Conservation (phyloP, 768 basidiomycete species). For the Plicaturopsis crispa region DNA sequence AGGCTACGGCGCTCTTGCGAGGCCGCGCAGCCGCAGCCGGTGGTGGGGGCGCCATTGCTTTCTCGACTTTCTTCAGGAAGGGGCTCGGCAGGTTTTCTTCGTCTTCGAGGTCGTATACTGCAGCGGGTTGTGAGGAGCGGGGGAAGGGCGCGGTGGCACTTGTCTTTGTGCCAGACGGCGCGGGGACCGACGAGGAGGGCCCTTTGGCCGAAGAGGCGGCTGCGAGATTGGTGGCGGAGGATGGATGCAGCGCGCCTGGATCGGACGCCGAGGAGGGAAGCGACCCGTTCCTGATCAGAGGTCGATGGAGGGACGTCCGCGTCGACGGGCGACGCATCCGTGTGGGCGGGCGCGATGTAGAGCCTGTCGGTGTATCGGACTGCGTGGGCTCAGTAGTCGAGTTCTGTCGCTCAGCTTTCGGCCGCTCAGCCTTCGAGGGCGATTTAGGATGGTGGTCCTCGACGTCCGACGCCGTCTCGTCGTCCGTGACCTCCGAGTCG, state of each 20-base stretch:
- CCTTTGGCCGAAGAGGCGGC: constrained; percentile 7
- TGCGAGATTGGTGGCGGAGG: constrained; percentile 10
- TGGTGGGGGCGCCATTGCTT: constrained; percentile 19
- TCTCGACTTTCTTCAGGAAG: constrained; percentile 57
- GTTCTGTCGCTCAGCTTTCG: constrained; percentile 18
- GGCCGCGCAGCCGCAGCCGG: constrained; percentile 19
- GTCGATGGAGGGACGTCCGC: constrained; percentile 28
- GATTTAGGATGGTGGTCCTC: constrained; percentile 36
- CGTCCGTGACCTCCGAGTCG: constrained; percentile 21
- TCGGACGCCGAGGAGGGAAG: constrained; percentile 33
- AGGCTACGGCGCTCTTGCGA: constrained; percentile 42
- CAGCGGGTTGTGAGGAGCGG: constrained; percentile 18
- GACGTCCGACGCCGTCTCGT: constrained; percentile 15
- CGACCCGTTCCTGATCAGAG: too few species aligned
- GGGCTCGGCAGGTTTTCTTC: constrained; percentile 85
- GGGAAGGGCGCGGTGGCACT: constrained; percentile 18
- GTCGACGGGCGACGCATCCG: constrained; percentile 53
- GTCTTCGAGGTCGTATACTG: constrained; percentile 63
- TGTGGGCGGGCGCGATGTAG: constrained; percentile 29
- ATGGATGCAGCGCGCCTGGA: constrained; percentile 21
- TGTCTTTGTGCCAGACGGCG: constrained; percentile 11
- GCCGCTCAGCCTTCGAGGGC: constrained; percentile 36
- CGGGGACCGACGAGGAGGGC: constrained; percentile 11
- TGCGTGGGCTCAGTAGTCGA: constrained; percentile 17
- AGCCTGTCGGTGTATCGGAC: constrained; percentile 14